A percentile compares a stretch with the other conserved stretches of the same genome.
phyloP scores from a whole-genome alignment of 768 basidiomycete species.

The Kockovaella imperatae region DNA sequence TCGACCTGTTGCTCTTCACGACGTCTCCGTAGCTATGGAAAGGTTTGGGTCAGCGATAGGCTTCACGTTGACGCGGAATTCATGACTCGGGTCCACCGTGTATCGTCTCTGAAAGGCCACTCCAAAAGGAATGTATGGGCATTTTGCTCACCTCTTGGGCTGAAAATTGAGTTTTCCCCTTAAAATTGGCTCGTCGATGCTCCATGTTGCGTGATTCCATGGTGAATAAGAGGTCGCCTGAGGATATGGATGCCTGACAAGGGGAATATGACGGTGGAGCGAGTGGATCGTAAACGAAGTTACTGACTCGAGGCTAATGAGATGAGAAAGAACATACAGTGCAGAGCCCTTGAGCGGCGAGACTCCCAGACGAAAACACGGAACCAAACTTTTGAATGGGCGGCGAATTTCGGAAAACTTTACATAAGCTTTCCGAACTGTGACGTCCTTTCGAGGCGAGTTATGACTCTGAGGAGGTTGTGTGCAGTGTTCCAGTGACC shows the following conservation, averaged over 20 bases:
- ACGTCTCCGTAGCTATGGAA: constrained; percentile 70
- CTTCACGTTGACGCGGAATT: background rate
- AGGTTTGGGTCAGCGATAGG: constrained; percentile 10
- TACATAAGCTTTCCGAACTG: too few relatives aligned
- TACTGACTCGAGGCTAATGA: background rate
- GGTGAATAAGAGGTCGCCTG: constrained; percentile 5
- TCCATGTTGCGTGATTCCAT: constrained; percentile 43
- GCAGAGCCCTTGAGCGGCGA: background rate
- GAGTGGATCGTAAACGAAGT: background rate
- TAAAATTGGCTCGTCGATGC: constrained; percentile 43
- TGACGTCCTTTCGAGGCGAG: too few relatives aligned
- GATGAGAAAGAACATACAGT: background rate
- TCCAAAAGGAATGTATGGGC: background rate
- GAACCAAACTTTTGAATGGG: background rate
- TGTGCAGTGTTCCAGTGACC: too few relatives aligned
- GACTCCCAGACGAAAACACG: background rate
- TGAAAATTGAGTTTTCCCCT: constrained; percentile 45
- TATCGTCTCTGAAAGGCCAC: background rate
- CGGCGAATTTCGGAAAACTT: background rate
- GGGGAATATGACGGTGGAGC: background rate
- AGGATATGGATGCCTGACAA: background rate
- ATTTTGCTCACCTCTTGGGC: constrained; percentile 38
- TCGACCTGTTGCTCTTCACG: constrained; percentile 98
- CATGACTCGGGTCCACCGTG: too few relatives aligned
- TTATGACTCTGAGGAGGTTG: too few relatives aligned